Base-by-base conservation (phyloP, 345 rosid species). In the Corymbia maculata region DNA sequence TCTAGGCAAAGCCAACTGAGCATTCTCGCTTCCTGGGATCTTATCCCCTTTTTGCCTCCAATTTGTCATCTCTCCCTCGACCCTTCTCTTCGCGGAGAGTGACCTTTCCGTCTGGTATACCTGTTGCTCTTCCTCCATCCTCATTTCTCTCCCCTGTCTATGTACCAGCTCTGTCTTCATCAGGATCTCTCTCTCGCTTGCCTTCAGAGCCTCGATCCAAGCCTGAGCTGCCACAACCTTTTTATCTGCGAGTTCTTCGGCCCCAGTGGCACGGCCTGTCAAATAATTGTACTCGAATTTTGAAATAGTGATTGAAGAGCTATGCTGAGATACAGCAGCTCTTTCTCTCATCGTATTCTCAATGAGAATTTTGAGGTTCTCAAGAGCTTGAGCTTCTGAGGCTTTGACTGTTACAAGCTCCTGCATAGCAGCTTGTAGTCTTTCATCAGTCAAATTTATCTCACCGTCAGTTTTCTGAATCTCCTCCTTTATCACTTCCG, bases 211-310 rank as follows among this genome's bases (percentile, higher is more conserved):
- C 90, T 95, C 96, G 3, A 96, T 93, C 98, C 99, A 98, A 11
- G 99, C 98, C 93, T 93, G 94, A 79, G 99, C 97, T 6, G 99
- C 99, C 36, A 95, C 97, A 61, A 97, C 96, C 92, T 98, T 98
- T 90, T 94, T 95, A 88, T 96, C 97, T 13, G 99, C 99, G 13
- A 94, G 92, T 87, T 97, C 99, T 88, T 95, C 94, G 0, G 98
- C 99, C 49, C 88, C 87, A 30, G 84, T 90, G 22, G 97, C 97
- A 47, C 93, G 91, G 87, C 97, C 97, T 4, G 89, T 95, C 88
- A 96, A 90, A 91, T 96, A 98, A 70, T 98, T 97, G 4, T 94
- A 95, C 90, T 98, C 99, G 13, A 95, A 98, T 90, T 95, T 94
- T 2, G 98, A 95, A 87, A 97, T 92, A 17, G 95, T 92, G 57